Base-by-base conservation (phyloP, 1,284 basidiomycete species). In the Phellopilus nigrolimitatus region DNA sequence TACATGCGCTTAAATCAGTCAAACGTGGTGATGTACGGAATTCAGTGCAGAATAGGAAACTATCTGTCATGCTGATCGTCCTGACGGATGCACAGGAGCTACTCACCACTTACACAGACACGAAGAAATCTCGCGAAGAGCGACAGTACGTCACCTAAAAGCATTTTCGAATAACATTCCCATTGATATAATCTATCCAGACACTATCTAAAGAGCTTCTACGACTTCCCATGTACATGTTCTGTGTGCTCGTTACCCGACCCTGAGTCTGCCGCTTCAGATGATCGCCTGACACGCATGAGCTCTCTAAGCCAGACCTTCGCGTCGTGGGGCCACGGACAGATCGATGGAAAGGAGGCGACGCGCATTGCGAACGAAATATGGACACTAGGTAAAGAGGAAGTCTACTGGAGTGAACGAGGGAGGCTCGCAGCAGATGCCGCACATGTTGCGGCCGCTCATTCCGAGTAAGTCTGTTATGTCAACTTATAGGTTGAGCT, bases 391-490 rank as follows among this genome's bases (percentile, higher is more conserved):
- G 79, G 75, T 25, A 73, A 76, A 28, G 69, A 76, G 55, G 81
- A 83, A 65, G 78, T 78, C 0, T 83, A 84, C 56, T 74, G 71
- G 69, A 81, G 79, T 60, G 79, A 80, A 64, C 68, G 80, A 28
- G 81, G 81, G 8, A 68, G 72, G 56, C 67, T 84, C 3, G 80
- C 81, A 7, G 77, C 78, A 31, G 81, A 84, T 59, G 78, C 75
- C 5, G 71, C 69, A 12, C 74, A 70, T 66, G 72, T 84, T 28
- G 78, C 80, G 7, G 76, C 76, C 15, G 69, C 80, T 5, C 80
- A 83, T 67, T 73, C 71, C 6, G 80, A 83, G 80, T 83, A 59
- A 66, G 78, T 63, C 1, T 27, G 28, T 25, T 41, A 24, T 48
- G 31, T 28, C 39, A 27, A 22, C n/a, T 52, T 36, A 34, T 48